A percentile compares a stretch with the other conserved stretches of the same genome.
These are phyloP conservation scores for Mycena citricolor DNA, from an alignment of 1,284 basidiomycete genomes.

Conservation along the genomic window DNA sequence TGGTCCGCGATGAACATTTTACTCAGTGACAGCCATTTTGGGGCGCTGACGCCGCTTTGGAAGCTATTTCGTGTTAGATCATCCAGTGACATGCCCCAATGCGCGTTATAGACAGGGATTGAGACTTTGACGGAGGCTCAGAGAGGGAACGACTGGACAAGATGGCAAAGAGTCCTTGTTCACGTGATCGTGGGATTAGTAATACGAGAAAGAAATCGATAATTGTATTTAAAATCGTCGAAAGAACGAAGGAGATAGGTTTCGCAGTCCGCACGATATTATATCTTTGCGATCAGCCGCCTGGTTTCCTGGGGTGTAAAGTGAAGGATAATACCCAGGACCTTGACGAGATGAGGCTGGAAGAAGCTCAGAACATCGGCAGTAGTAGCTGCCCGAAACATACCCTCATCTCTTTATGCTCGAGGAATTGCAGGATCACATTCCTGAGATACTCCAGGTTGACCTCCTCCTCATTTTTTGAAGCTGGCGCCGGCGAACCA, in stretches of 20 bases:
- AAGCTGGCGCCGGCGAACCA: conserved; percentile 40
- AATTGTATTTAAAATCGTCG: too few relatives aligned
- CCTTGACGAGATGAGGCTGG: conserved; percentile 85
- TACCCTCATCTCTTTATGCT: conserved; percentile 87
- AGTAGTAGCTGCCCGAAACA: conserved; percentile 28
- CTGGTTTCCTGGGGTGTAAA: conserved; percentile 94
- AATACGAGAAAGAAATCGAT: neutral
- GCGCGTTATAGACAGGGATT: neutral
- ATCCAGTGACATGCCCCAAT: conserved; percentile 57
- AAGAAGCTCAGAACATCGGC: conserved; percentile 4
- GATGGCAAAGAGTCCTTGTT: neutral
- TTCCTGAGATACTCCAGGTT: conserved; percentile 96
- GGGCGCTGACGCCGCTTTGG: conserved; percentile 60
- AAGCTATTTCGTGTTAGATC: conserved; percentile 71
- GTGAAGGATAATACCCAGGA: conserved; percentile 85
- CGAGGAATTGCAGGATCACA: conserved; percentile 90
- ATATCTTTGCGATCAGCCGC: conserved; percentile 76
- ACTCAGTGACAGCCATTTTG: conserved; percentile 68
- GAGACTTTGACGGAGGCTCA: neutral
- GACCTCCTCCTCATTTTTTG: conserved; percentile 78
- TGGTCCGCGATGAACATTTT: conserved; percentile 57
- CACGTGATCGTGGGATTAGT: conserved; percentile 1
- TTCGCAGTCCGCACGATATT: too few relatives aligned
- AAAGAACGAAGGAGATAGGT: too few relatives aligned
- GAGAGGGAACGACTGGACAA: neutral